Base-by-base conservation (phyloP, 495 filamentous ascomycete species). In the Penicillium alfredii region DNA sequence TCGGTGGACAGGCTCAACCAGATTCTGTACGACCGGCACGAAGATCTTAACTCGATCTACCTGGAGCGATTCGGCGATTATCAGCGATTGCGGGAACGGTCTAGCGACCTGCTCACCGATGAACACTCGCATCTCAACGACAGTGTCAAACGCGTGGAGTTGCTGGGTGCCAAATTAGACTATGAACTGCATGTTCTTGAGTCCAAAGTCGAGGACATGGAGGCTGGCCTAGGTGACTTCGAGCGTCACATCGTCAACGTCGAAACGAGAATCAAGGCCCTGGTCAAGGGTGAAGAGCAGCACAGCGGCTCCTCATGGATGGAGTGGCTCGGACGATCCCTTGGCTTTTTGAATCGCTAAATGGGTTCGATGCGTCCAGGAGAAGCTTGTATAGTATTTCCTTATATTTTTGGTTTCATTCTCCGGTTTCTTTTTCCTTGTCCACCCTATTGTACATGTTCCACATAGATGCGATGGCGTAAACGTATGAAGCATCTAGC, bases 181-280 rank as follows among this genome's bases (percentile, higher is more conserved):
- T 98, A 98, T 57, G 93, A 98, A 64, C 76, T 97, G 22, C 76
- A 78, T 33, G 82, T 78, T 14, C 66, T 98, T 14, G 72, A 82
- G 31, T 81, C 80, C 12, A 88, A 86, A 51, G 83, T 96, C 20
- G 76, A 84, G 42, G 92, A 98, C 49, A 82, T 95, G 22, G 90
- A 95, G 49, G 80, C 86, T 32, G 84, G 85, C 0, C 72, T 94
- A 7, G 66, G 58, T 11, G 86, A 92, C 36, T 93, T 93, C 53
- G 86, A 83, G 55, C 71, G 76, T 21, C 82, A 88, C 52, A 88
- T 98, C 2, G 68, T 74, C 26, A 77, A 83, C 34, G 71, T 95
- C 13, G 93, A 98, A 65, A 66, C 62, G 22, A 73, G 83, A 27
- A 78, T 86, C 0, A 75, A 76, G 25, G 78, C 83, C 46, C 58